Base-by-base conservation (phyloP, 202 grass and related monocot species). In the Carex arenaria region DNA sequence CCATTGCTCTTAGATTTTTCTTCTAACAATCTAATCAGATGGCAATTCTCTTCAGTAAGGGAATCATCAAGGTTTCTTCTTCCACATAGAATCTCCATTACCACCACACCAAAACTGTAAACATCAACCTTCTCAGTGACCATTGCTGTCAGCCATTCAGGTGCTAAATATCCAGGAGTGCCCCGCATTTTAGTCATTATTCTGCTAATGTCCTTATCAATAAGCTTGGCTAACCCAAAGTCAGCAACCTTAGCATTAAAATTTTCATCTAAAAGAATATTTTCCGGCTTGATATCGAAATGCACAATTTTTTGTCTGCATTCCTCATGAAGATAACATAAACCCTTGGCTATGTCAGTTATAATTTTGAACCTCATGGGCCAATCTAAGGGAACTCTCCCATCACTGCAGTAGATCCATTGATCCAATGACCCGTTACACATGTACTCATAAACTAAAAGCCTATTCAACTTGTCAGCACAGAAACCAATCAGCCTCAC, bases 251-350 rank as follows among this genome's bases (percentile, higher is more conserved):
- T 85, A 49, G 70, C 87, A 15, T 60, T 67, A 59, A 92, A 88
- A 2, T 78, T 86, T 18, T 84, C 89, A 56, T 91, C 84, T 75
- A 91, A 30, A n/a, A 91, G 89, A 83, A 91, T 88, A 55, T 87
- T 83, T 51, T 63, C 76, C 11, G 87, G 87, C 56, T 88, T 88
- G 87, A 89, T 89, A 76, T 86, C 87, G 3, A 89, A 34, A 80
- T 89, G 87, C 51, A 80, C 75, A 83, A 92, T 89, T 62, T 32
- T 83, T n/a, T 85, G 85, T 18, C 56, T 72, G 49, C 90, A 92
- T 5, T 92, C 90, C 12, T 91, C 84, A 3, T 90, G 90, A 78
- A 92, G 85, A 68, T 90, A 92, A 82, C 79, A 84, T 51, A 88
- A 8, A 3, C 80, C 90, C 69, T 38, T 86, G 22, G 85, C 88